A percentile compares a stretch with the other conserved stretches of the same genome.
These are phyloP conservation scores for Bathelium albidoporum DNA, from an alignment of 495 filamentous ascomycete species.

Conservation along the genomic window DNA sequence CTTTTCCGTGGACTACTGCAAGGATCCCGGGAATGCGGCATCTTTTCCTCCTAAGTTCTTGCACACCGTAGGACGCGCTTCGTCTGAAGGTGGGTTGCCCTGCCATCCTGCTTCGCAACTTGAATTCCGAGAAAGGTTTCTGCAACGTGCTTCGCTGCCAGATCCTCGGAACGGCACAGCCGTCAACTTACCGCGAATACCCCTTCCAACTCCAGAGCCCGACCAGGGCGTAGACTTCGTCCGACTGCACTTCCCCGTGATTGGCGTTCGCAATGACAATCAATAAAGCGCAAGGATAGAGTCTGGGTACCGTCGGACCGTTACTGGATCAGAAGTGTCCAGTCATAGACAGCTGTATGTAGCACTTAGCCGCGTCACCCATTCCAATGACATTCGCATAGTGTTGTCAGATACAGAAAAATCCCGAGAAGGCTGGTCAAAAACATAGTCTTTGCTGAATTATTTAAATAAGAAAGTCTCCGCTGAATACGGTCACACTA, in stretches of 20 bases:
- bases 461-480: too few relatives aligned
- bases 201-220: background rate
- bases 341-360: background rate
- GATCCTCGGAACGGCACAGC: background rate
- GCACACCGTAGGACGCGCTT: background rate
- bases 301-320: constrained; percentile 4
- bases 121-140: background rate
- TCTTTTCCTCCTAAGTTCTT: background rate
- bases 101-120: background rate
- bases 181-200: background rate
- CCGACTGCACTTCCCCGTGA: constrained; percentile 15
- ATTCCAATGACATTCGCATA: background rate
- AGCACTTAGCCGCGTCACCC: background rate
- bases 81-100: background rate
- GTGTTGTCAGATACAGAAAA: background rate
- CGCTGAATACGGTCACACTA: too few relatives aligned
- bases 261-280: constrained; percentile 20
- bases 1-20: background rate
- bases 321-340: background rate
- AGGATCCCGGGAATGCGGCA: background rate
- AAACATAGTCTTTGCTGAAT: background rate
- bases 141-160: background rate
- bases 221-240: background rate
- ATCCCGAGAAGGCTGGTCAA: background rate
- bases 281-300: constrained; percentile 17